Base-by-base conservation (phyloP, 495 filamentous ascomycete species). In the Pyronema domesticum region DNA sequence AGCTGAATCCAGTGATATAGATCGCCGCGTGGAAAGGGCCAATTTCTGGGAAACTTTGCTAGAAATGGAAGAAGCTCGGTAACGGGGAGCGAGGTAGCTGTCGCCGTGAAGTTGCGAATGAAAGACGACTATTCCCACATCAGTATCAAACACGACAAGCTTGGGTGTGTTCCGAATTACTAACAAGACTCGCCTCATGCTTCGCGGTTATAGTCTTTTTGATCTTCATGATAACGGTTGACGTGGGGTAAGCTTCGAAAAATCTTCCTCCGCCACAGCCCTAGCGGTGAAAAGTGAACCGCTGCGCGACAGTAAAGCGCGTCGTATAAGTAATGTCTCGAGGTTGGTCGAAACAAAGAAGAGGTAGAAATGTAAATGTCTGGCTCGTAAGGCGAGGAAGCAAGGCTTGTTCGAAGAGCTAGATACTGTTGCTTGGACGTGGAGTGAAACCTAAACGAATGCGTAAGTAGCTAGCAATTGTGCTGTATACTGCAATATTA, bases 1-100 rank as follows among this genome's bases (percentile, higher is more conserved):
- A 94, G 75, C 35, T 85, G 81, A 64, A 96, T 95, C 93, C 93
- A 99, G 73, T 99, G 88, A 63, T 96, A 96, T 43, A 96, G 73
- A 62, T 99, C 93, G 46, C 93, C 93, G 67, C 91, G 77, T n/a
- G 89, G 89, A 63, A 95, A 95, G 23, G 85, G 85, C 93, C 89
- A 96, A 76, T 79, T 74, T 53, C 77, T 76, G 57, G 89, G 86
- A 67, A 96, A 95, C 58, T 76, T 77, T 57, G 73, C 70, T 49
- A 99, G 81, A 60, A 83, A 77, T 53, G 74, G 68, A 53, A 88
- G 85, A 60, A 99, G 75, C 58, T 85, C 76, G 59, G 80, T 75
- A 59, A 95, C 69, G 13, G 87, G 76, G 61, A 80, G 70, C n/a
- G 74, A 76, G 46, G 75, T 79, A 23, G 81, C 79, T 59, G 72